These are phyloP conservation scores for Chloromonas sp. DNA, from an alignment of 163 green algal genomes.

Conservation along the genomic window DNA sequence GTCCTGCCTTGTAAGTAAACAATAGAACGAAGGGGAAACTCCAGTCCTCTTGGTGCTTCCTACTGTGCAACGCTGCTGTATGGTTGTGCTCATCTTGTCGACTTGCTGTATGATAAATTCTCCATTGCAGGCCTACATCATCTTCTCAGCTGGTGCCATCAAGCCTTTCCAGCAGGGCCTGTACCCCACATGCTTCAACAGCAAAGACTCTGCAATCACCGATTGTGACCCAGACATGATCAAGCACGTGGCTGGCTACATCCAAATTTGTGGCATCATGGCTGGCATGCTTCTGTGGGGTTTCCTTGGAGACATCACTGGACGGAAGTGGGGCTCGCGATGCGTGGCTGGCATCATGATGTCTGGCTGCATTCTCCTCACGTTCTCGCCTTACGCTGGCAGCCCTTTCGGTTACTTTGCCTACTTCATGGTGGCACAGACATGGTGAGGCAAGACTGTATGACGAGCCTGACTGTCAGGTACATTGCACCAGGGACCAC, in stretches of 20 bases:
- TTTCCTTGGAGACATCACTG: constrained; percentile 57
- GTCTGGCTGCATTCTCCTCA: constrained; percentile 49
- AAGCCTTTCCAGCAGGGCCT: constrained; percentile 9
- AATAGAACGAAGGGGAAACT: no score
- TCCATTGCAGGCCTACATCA: constrained; percentile 1
- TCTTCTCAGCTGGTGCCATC: constrained; percentile 12
- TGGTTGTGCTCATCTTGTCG: no score
- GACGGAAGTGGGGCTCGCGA: constrained; percentile 58
- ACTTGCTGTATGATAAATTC: no score
- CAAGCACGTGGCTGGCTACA: constrained; percentile 16
- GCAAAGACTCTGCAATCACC: not conserved
- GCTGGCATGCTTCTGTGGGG: constrained; percentile 53
- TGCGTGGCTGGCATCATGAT: constrained; percentile 55
- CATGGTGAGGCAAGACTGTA: not conserved
- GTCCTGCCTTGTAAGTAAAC: no score
- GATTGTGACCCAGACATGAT: constrained; percentile 18
- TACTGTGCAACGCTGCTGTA: no score
- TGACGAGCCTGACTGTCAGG: no score
- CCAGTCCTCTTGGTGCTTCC: no score
- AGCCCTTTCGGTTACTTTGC: constrained; percentile 11
- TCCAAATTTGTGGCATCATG: constrained; percentile 26
- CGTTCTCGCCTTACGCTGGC: constrained; percentile 10
- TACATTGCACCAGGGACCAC: no score
- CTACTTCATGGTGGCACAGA: not conserved
- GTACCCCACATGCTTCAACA: constrained; percentile 9